These are phyloP conservation scores for Scenedesmus sp. DNA, from an alignment of 163 green algal species.

Conservation along the genomic window DNA sequence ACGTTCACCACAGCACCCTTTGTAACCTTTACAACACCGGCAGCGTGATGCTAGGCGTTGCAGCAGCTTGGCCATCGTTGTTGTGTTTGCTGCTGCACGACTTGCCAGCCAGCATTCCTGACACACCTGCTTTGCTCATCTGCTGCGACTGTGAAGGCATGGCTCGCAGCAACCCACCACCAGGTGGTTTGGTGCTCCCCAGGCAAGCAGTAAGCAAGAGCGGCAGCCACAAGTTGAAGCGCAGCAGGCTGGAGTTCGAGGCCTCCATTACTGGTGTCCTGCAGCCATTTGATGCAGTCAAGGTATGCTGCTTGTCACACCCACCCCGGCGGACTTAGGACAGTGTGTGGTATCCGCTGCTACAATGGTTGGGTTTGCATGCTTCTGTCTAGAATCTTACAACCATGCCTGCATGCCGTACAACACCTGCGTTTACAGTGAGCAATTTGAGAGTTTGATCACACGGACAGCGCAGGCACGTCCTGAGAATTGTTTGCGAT, in stretches of 20 bases:
- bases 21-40: not conserved
- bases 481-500: too few species aligned
- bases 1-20: not conserved
- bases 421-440: too few species aligned
- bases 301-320: not conserved
- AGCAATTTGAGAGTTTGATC: too few species aligned
- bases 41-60: not conserved
- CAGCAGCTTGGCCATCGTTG: not conserved
- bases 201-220: not conserved
- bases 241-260: constrained; percentile 1
- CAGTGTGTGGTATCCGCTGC: not conserved
- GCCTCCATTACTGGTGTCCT: constrained; percentile 21
- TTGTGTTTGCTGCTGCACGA: not conserved
- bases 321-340: not conserved
- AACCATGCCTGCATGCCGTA: too few species aligned
- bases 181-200: not conserved
- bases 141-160: not conserved
- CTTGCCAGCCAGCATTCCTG: not conserved
- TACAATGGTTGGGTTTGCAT: not conserved
- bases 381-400: not conserved
- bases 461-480: too few species aligned
- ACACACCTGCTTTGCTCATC: not conserved
- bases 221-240: not conserved
- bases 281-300: constrained; percentile 41
- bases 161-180: not conserved